Base-by-base conservation (phyloP, 2,329 filamentous ascomycete species). In the Thermothelomyces thermophilus region DNA sequence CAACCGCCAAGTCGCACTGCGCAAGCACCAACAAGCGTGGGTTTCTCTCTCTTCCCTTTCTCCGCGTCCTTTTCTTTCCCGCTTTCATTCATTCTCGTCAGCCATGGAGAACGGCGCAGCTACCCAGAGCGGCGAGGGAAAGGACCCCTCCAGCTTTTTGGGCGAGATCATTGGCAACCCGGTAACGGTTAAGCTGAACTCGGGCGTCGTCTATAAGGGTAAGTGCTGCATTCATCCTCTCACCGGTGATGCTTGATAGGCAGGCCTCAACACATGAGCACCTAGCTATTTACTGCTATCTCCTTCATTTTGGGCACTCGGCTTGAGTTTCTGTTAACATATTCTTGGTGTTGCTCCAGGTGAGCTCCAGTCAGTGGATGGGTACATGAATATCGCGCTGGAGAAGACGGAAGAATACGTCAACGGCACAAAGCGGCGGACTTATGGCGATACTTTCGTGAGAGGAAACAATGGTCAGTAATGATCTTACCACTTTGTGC, bases 371-470 rank as follows among this genome's bases (percentile, higher is more conserved):
- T 95, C 90, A 0, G 91, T 98, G 43, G 93, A 98, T 68, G 93
- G 93, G 46, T 98, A 97, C 72, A 98, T 98, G 93, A 98, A 98
- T 72, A 96, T 98, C 66, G 91, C 93, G 11, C 80, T 98, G 26
- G 93, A 98, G 70, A 93, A 95, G 72, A 95, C 90, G 17, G 84
- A 88, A 58, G 93, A 98, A 71, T 90, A 84, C 61, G 86, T 96
- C 59, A 86, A 95, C 64, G 91, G 90, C 36, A 80, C 83, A 57
- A 82, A 91, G 70, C 80, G 86, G 62, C 80, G 87, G 62, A 86
- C 80, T 48, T 96, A 95, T 66, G 91, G 91, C 7, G 91, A 97
- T 74, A 89, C 91, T 5, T 97, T 97, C 67, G 87, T 97, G 51
- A 80, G 91, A 68, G 91, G 91, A 60, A 97, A 97, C 72, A 97